Evolutionary conservation across 2,329 filamentous ascomycete genomes (phyloP).

Genomic region (Aspergillus aculeatus): DNA sequence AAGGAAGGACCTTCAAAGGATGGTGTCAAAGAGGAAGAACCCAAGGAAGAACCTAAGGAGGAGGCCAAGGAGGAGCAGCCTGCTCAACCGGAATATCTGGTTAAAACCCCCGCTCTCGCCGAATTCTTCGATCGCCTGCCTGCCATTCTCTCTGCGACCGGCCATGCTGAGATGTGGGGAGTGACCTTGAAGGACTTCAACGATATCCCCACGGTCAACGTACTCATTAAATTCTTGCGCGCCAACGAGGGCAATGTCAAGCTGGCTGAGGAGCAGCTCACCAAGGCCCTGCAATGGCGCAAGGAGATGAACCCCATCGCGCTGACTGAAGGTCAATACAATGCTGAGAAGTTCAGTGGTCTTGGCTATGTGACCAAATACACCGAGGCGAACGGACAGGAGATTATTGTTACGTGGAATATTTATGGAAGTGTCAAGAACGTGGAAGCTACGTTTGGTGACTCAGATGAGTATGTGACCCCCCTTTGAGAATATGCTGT

Average conservation of each 20-base stretch:
- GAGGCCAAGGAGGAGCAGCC: slow-evolving; percentile 28
- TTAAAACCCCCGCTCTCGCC: slow-evolving; percentile 46
- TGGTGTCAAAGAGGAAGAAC: not conserved
- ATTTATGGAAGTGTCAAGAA: slow-evolving; percentile 87
- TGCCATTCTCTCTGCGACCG: slow-evolving; percentile 56
- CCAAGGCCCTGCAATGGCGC: slow-evolving; percentile 78
- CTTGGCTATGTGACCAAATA: slow-evolving; percentile 81
- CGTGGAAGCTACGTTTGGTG: slow-evolving; percentile 75
- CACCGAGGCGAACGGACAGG: slow-evolving; percentile 52
- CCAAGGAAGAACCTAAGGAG: slow-evolving; percentile 16
- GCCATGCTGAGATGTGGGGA: slow-evolving; percentile 82
- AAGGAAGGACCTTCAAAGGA: not conserved
- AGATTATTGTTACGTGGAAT: slow-evolving; percentile 79
- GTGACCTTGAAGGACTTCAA: slow-evolving; percentile 58
- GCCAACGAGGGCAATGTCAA: slow-evolving; percentile 76
- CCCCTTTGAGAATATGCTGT: not conserved
- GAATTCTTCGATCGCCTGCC: slow-evolving; percentile 60
- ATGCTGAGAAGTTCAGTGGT: slow-evolving; percentile 68
- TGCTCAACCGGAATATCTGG: slow-evolving; percentile 31
- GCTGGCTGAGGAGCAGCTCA: slow-evolving; percentile 75
- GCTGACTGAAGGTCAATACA: slow-evolving; percentile 62
- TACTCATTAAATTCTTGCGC: slow-evolving; percentile 90
- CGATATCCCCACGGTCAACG: slow-evolving; percentile 74
- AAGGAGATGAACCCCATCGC: slow-evolving; percentile 70
- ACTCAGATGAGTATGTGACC: slow-evolving; percentile 71